Percentiles rank a stretch among this genome's conserved stretches.
phyloP scores from a whole-genome alignment of 1,284 basidiomycete species.

The Ceratobasidium sp. region DNA sequence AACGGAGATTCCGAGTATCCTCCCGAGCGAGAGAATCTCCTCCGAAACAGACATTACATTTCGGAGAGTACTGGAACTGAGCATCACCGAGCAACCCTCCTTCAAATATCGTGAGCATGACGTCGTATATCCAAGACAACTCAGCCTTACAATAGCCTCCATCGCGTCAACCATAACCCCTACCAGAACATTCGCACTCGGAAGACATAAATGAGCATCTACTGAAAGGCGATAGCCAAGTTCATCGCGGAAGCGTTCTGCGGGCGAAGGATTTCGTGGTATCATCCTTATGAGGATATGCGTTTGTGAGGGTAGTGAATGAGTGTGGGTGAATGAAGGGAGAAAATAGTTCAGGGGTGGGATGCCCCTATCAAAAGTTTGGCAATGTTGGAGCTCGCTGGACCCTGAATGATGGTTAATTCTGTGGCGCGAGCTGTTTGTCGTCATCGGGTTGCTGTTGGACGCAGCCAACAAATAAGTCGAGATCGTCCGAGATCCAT shows the following conservation, averaged over 20 bases:
- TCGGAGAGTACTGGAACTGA: slow-evolving; percentile 20
- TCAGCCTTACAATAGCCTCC: slow-evolving; percentile 3
- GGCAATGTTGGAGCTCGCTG: neutral
- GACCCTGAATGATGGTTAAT: neutral
- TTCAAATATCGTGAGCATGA: neutral
- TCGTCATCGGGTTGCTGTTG: too few relatives aligned
- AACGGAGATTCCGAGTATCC: neutral
- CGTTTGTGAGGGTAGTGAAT: neutral
- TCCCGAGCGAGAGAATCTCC: neutral
- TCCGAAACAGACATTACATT: slow-evolving; percentile 22
- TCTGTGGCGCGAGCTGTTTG: too few relatives aligned
- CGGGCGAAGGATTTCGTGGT: neutral
- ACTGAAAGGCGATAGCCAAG: slow-evolving; percentile 22
- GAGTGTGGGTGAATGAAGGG: neutral
- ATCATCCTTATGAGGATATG: neutral
- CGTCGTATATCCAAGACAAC: too few relatives aligned
- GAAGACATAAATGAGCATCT: slow-evolving; percentile 13
- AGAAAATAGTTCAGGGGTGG: neutral
- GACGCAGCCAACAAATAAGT: too few relatives aligned
- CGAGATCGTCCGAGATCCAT: too few relatives aligned
- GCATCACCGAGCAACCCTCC: neutral
- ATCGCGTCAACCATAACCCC: slow-evolving; percentile 28
- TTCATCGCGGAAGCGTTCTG: slow-evolving; percentile 31
- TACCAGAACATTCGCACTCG: slow-evolving; percentile 27
- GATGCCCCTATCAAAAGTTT: neutral